Evolutionary conservation across 805 yeast genomes (phyloP).

Genomic region (Gaillardinia entomophila): DNA sequence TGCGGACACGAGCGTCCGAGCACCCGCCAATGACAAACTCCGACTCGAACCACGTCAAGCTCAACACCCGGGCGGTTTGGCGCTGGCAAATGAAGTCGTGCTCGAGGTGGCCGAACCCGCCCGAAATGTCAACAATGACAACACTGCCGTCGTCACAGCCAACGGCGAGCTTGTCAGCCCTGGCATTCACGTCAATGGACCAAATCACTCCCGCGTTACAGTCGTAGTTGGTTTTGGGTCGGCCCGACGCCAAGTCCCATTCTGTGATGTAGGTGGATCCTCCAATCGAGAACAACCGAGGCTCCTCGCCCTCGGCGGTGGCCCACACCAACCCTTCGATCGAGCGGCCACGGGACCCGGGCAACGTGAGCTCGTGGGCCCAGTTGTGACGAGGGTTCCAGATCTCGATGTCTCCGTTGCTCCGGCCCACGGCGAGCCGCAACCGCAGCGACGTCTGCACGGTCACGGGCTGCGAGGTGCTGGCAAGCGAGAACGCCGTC

Average conservation of each 20-base stretch:
- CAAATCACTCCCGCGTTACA: conserved; percentile 93
- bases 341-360: conserved; percentile 78
- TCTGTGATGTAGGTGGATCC: conserved; percentile 90
- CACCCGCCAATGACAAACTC: conserved; percentile 83
- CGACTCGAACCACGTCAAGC: conserved; percentile 69
- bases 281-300: conserved; percentile 84
- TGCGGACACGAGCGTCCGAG: conserved; percentile 86
- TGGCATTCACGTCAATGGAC: conserved; percentile 68
- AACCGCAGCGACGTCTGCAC: conserved; percentile 41
- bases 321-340: conserved; percentile 90
- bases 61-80: conserved; percentile 75
- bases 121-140: conserved; percentile 75
- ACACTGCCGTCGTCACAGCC: conserved; percentile 97
- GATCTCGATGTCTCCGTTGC: conserved; percentile 91
- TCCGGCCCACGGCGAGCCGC: conserved; percentile 85
- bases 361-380: conserved; percentile 67
- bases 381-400: conserved; percentile 87
- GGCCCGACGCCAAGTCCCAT: conserved; percentile 77
- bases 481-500: conserved; percentile 64
- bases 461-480: conserved; percentile 37
- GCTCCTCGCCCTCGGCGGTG: conserved; percentile 35
- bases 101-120: conserved; percentile 80
- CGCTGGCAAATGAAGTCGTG: conserved; percentile 72
- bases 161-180: conserved; percentile 64
- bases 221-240: conserved; percentile 70